Percentiles rank a stretch among this genome's conserved stretches.
These are phyloP conservation scores for Lodderomyces theae DNA, from an alignment of 1,139 yeast species.

Conservation along the genomic window DNA sequence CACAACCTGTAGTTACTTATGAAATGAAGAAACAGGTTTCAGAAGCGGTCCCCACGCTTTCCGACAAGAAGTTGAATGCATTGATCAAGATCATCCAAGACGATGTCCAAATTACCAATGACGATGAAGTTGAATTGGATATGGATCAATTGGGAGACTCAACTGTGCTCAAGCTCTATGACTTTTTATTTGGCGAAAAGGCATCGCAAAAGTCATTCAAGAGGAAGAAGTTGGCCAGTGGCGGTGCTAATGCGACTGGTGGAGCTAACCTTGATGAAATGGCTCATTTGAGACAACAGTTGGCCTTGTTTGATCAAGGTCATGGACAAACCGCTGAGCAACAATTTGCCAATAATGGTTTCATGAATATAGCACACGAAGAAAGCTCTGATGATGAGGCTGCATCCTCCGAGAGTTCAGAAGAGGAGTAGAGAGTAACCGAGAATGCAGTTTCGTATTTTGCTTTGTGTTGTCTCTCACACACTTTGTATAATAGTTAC, in stretches of 20 bases:
- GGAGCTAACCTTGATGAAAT: slow-evolving; percentile 63
- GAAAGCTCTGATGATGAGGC: slow-evolving; percentile 48
- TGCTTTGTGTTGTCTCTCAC: neutral
- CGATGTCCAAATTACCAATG: slow-evolving; percentile 74
- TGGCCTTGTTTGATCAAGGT: slow-evolving; percentile 69
- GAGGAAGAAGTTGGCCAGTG: slow-evolving; percentile 55
- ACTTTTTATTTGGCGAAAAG: slow-evolving; percentile 66
- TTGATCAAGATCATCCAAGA: slow-evolving; percentile 85
- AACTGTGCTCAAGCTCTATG: slow-evolving; percentile 80
- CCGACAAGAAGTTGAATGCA: slow-evolving; percentile 79
- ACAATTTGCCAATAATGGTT: slow-evolving; percentile 18
- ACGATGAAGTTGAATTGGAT: slow-evolving; percentile 87
- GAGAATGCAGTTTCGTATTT: too few species aligned
- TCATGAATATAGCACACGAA: slow-evolving; percentile 29
- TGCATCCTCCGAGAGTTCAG: slow-evolving; percentile 58
- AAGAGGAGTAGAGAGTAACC: slow-evolving; percentile 46
- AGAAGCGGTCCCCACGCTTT: slow-evolving; percentile 74
- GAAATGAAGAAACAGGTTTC: slow-evolving; percentile 96
- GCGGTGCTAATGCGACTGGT: slow-evolving; percentile 19
- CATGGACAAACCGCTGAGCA: slow-evolving; percentile 20
- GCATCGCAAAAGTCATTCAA: slow-evolving; percentile 33
- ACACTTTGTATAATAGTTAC: slow-evolving; percentile 5
- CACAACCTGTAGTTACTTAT: slow-evolving; percentile 62
- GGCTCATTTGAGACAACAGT: slow-evolving; percentile 78
- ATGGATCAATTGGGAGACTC: slow-evolving; percentile 89